A percentile compares a stretch with the other conserved stretches of the same genome.
Conservation (phyloP, 2,329 filamentous ascomycete species). For the Paracoccidioides lutzii region DNA sequence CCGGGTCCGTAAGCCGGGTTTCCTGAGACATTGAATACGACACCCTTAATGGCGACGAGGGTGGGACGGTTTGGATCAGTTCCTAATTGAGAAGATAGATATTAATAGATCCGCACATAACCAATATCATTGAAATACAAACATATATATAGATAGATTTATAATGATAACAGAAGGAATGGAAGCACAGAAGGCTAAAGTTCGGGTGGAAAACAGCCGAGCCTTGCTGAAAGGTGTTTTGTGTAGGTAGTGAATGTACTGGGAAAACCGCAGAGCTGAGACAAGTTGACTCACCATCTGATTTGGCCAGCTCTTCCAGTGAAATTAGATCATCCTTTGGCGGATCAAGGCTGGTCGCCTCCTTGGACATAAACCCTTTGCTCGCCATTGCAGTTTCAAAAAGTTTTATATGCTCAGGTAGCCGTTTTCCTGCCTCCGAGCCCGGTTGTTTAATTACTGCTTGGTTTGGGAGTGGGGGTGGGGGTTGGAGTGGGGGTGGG, state of each 20-base stretch:
- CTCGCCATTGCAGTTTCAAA: constrained; percentile 3
- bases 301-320: constrained; percentile 63
- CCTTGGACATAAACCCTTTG: constrained; percentile 12
- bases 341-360: constrained; percentile 45
- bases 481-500: no score
- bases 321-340: constrained; percentile 82
- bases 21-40: constrained; percentile 83
- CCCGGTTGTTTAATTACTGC: neutral
- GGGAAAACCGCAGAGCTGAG: neutral
- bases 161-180: neutral
- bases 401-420: neutral
- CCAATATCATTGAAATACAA: neutral
- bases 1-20: constrained; percentile 76
- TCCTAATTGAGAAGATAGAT: no score
- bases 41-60: constrained; percentile 61
- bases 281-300: constrained; percentile 56
- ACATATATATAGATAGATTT: neutral
- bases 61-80: constrained; percentile 30
- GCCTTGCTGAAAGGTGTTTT: no score
- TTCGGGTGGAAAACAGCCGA: neutral
- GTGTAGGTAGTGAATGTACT: no score
- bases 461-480: no score
- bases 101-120: constrained; percentile 1
- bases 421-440: neutral
- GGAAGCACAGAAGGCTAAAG: neutral